These are phyloP conservation scores for Sphagnurus paluster DNA, from an alignment of 1,284 basidiomycete species.

Conservation along the genomic window DNA sequence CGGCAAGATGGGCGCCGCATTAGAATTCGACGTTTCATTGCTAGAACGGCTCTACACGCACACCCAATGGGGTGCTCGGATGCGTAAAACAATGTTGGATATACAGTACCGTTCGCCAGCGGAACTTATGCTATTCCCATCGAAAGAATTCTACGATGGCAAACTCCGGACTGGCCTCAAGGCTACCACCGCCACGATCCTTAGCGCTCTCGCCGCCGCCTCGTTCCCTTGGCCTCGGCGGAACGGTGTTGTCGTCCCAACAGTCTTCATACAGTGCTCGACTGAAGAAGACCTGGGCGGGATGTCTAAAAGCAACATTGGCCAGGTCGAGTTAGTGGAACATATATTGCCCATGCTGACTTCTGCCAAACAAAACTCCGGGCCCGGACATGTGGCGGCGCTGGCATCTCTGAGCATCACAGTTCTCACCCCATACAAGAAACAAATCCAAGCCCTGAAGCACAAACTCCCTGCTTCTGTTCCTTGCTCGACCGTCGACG, in stretches of 20 bases:
- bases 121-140: constrained; percentile 59
- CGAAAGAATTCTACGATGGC: constrained; percentile 58
- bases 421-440: constrained; percentile 59
- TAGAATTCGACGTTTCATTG: constrained; percentile 59
- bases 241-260: constrained; percentile 39
- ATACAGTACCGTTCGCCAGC: constrained; percentile 66
- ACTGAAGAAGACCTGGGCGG: constrained; percentile 60
- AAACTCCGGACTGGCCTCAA: constrained; percentile 47
- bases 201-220: constrained; percentile 37
- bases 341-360: constrained; percentile 43
- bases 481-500: constrained; percentile 64
- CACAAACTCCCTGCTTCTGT: constrained; percentile 39
- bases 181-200: constrained; percentile 39
- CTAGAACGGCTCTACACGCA: constrained; percentile 59
- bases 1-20: constrained; percentile 51
- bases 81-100: constrained; percentile 61
- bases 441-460: constrained; percentile 50
- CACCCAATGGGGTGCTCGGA: constrained; percentile 28
- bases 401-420: constrained; percentile 39
- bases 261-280: constrained; percentile 57
- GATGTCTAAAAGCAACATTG: constrained; percentile 59
- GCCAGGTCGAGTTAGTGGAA: constrained; percentile 52
- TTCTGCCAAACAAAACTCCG: constrained; percentile 19
- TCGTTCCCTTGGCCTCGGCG: constrained; percentile 57
- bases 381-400: constrained; percentile 11